Evolutionary conservation across 805 yeast species (phyloP).

Genomic region (Lipomyces sp.): DNA sequence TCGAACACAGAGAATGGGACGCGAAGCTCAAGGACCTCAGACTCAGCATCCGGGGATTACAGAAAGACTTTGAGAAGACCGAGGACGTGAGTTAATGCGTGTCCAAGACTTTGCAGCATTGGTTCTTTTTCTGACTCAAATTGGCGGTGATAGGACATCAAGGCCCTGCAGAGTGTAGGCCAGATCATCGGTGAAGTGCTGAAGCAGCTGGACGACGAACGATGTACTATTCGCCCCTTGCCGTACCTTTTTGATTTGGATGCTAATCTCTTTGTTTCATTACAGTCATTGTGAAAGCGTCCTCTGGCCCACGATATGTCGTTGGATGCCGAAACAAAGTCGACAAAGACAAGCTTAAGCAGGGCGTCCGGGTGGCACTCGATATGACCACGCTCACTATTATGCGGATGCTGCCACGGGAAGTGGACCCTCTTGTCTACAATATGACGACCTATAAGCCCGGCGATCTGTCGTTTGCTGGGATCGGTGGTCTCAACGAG

Average conservation of each 20-base stretch:
- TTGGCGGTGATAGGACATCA: conserved; percentile 59
- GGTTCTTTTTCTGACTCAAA: not conserved
- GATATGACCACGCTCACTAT: conserved; percentile 97
- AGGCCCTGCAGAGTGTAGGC: conserved; percentile 94
- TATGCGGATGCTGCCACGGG: conserved; percentile 95
- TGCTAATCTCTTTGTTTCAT: conserved; percentile 5
- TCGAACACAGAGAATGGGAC: conserved; percentile 94
- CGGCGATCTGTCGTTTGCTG: conserved; percentile 92
- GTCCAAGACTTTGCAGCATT: not conserved
- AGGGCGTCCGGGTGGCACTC: conserved; percentile 93
- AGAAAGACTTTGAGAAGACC: conserved; percentile 81
- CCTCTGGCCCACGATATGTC: conserved; percentile 95
- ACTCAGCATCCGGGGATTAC: conserved; percentile 75
- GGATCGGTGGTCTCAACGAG: conserved; percentile 94
- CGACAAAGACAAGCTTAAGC: conserved; percentile 74
- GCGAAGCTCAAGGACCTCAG: conserved; percentile 82
- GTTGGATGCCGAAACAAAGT: conserved; percentile 96
- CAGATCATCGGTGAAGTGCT: conserved; percentile 96
- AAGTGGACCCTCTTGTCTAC: conserved; percentile 96
- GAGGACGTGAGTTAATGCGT: conserved; percentile 54
- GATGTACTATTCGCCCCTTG: conserved; percentile 43
- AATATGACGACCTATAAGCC: conserved; percentile 98
- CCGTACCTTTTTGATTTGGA: not conserved
- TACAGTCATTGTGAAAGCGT: conserved; percentile 79
- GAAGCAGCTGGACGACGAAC: conserved; percentile 90